Percentiles rank a stretch among this genome's conserved stretches.
Evolutionary conservation across 805 yeast genomes (phyloP).

Genomic region (Candida takata): DNA sequence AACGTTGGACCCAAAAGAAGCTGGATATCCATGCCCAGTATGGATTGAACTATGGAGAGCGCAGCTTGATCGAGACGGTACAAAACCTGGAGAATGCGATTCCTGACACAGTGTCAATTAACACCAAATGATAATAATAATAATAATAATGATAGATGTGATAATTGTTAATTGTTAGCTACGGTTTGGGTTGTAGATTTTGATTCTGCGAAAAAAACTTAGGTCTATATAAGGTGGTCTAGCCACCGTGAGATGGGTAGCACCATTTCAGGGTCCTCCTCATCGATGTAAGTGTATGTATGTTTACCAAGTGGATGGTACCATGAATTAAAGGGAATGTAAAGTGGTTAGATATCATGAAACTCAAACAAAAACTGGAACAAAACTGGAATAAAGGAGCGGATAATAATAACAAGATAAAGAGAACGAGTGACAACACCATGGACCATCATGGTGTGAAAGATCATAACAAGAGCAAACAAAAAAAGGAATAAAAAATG

Average conservation of each 20-base stretch:
- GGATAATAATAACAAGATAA: neutral
- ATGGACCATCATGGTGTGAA: no score
- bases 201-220: no score
- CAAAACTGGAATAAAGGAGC: neutral
- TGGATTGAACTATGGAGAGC: conserved; percentile 64
- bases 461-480: no score
- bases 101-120: conserved; percentile 7
- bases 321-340: neutral
- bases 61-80: conserved; percentile 48
- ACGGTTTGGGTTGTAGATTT: no score
- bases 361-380: neutral
- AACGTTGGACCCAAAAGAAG: conserved; percentile 45
- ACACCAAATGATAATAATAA: conserved; percentile 4
- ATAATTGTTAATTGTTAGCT: no score
- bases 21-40: conserved; percentile 36
- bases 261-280: no score
- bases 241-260: no score
- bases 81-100: conserved; percentile 31
- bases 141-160: neutral
- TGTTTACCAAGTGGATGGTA: neutral
- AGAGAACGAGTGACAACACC: no score
- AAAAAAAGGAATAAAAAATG: neutral
- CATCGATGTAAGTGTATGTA: no score
- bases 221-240: no score
- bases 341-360: neutral